Conservation (phyloP, 2,329 filamentous ascomycete genomes). For the Colletotrichum higginsianum region DNA sequence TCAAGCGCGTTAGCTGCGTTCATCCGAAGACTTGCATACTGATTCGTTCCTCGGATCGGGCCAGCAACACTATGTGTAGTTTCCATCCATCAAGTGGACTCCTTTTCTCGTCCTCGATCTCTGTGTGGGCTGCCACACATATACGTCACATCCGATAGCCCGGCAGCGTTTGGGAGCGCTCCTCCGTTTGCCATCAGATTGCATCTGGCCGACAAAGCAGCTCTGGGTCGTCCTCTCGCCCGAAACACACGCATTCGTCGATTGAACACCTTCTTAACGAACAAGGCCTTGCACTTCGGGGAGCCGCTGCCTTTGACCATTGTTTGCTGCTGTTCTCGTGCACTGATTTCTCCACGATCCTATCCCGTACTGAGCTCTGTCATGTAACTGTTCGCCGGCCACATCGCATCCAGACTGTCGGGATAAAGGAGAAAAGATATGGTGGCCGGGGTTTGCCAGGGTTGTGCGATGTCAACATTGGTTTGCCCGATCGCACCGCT, state of each 20-base stretch:
- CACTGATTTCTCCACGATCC: background rate
- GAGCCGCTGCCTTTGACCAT: background rate
- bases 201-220: background rate
- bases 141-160: background rate
- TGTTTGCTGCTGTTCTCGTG: constrained; percentile 1
- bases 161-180: constrained; percentile 2
- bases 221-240: background rate
- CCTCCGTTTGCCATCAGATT: constrained; percentile 8
- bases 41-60: background rate
- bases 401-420: constrained; percentile 23
- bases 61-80: background rate
- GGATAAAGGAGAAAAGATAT: constrained; percentile 13
- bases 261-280: background rate
- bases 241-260: background rate
- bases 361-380: background rate
- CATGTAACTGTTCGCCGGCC: constrained; percentile 4
- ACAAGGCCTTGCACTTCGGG: background rate
- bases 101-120: background rate
- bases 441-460: background rate
- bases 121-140: background rate
- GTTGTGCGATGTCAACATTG: background rate
- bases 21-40: background rate
- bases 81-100: background rate
- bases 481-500: no score
- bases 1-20: background rate